Conservation (phyloP, 1,284 basidiomycete genomes). For the Naganishia sp. region DNA sequence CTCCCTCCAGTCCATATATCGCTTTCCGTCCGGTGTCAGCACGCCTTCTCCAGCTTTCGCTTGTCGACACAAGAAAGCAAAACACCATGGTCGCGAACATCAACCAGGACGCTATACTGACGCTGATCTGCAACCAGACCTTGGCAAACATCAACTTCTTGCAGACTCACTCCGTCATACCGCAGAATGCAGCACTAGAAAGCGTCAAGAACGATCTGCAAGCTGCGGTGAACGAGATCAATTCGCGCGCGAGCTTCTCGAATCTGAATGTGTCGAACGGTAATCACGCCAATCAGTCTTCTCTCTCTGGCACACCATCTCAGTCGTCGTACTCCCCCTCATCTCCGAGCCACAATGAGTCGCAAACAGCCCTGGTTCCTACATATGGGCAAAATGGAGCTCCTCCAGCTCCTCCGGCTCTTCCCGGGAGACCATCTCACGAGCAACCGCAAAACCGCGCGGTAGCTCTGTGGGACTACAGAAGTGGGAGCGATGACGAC, state of each 20-base stretch:
- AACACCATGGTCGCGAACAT: conserved; percentile 1
- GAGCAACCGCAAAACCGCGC: conserved; percentile 19
- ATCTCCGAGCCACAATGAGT: not conserved
- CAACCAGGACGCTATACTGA: conserved; percentile 14
- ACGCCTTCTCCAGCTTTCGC: too few species aligned
- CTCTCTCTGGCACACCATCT: not conserved
- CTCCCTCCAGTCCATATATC: not conserved
- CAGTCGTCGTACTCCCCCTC: conserved; percentile 1
- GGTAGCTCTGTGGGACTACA: conserved; percentile 32
- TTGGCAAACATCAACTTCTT: conserved; percentile 19
- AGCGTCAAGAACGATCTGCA: conserved; percentile 17
- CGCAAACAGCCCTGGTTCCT: not conserved
- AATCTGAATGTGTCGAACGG: conserved; percentile 16
- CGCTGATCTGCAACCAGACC: conserved; percentile 16
- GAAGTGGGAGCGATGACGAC: conserved; percentile 25
- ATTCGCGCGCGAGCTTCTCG: conserved; percentile 5
- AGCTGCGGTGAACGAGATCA: conserved; percentile 12
- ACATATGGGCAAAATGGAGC: not conserved
- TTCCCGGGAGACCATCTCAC: conserved; percentile 13
- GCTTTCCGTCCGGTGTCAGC: not conserved
- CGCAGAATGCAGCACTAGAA: not conserved
- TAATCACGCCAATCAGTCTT: not conserved
- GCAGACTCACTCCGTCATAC: conserved; percentile 16
- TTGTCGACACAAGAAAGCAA: not conserved
- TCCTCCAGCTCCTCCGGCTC: not conserved